These are phyloP conservation scores for Encephalitozoon cuniculi DNA, from an alignment of 371 early-diverging fungal genomes.

Conservation along the genomic window DNA sequence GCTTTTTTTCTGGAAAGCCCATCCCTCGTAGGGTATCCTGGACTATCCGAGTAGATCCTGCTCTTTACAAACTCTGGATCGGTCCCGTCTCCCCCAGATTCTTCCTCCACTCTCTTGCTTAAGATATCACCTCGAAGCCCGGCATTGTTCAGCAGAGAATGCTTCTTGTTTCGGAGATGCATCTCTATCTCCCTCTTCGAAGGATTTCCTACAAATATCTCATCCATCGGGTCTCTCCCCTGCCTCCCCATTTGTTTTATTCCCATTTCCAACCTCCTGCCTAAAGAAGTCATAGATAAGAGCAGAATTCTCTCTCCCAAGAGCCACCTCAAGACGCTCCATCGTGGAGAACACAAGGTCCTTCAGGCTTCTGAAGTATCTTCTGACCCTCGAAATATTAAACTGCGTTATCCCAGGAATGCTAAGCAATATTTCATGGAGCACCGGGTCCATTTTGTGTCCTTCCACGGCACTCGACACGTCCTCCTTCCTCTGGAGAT, in stretches of 20 bases:
- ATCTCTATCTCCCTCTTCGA: constrained; percentile 9
- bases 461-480: not conserved
- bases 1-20: not conserved
- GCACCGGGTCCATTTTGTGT: constrained; percentile 21
- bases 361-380: constrained; percentile 40
- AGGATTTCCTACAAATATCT: constrained; percentile 16
- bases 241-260: not conserved
- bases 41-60: not conserved
- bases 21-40: not conserved
- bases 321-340: not conserved
- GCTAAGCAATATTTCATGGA: constrained; percentile 35
- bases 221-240: not conserved
- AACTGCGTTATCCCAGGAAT: constrained; percentile 40
- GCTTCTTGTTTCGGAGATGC: constrained; percentile 8
- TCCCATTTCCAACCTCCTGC: not conserved
- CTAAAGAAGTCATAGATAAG: constrained; percentile 38
- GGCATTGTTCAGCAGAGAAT: constrained; percentile 15
- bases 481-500: constrained; percentile 34
- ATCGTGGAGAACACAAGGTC: constrained; percentile 15
- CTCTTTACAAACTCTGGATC: not conserved
- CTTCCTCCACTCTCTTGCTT: not conserved
- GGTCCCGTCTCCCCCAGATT: not conserved
- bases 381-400: constrained; percentile 22
- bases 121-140: not conserved
- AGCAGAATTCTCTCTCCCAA: constrained; percentile 14